Conservation (phyloP, 805 yeast species). For the Zygotorulaspora chibaensis region DNA sequence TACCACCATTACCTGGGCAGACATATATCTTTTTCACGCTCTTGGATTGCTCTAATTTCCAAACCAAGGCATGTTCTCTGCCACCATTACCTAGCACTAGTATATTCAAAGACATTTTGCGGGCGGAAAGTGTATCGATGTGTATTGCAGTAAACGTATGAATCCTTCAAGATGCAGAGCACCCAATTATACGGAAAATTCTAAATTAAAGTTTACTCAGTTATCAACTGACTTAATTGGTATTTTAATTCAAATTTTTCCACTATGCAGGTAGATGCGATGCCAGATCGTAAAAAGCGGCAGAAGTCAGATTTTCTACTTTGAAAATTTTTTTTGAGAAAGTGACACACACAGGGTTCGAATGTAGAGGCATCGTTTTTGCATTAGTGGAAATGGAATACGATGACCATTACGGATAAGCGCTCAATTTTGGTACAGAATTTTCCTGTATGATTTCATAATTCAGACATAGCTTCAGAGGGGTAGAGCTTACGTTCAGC, state of each 20-base stretch:
- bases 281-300: neutral
- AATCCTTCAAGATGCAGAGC: neutral
- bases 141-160: neutral
- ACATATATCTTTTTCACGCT: slow-evolving; percentile 71
- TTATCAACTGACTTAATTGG: neutral
- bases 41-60: slow-evolving; percentile 81
- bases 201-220: too few species aligned
- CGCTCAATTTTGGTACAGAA: too few species aligned
- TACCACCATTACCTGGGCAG: slow-evolving; percentile 98
- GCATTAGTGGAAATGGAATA: neutral
- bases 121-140: neutral
- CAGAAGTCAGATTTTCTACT: neutral
- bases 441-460: too few species aligned
- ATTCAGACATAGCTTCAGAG: too few species aligned
- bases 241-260: neutral
- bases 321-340: neutral
- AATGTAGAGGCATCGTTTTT: neutral
- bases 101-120: slow-evolving; percentile 47
- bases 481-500: neutral
- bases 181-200: neutral
- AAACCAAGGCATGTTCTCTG: slow-evolving; percentile 94
- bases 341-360: neutral
- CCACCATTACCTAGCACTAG: slow-evolving; percentile 97
- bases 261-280: neutral
- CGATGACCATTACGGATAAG: too few species aligned